Conservation (phyloP, 2,329 filamentous ascomycete genomes). For the Fusarium pilosicola region DNA sequence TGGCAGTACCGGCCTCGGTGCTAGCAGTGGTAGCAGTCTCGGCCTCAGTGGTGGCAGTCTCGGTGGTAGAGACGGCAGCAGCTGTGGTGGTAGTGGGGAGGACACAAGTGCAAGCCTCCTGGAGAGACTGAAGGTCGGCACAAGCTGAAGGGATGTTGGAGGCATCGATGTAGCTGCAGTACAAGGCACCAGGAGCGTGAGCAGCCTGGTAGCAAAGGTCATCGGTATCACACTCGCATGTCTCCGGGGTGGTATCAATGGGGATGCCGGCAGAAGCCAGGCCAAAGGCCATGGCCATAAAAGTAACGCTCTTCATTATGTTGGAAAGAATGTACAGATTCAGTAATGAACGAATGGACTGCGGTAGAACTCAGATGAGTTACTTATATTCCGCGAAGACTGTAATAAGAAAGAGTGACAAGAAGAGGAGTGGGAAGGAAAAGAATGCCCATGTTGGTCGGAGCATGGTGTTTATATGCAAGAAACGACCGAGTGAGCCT, state of each 20-base stretch:
- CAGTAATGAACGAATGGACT: conserved; percentile 44
- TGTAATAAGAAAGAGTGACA: conserved; percentile 31
- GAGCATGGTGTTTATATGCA: conserved; percentile 39
- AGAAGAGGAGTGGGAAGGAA: conserved; percentile 18
- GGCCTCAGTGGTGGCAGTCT: not conserved
- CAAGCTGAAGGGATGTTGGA: not conserved
- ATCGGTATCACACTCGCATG: conserved; percentile 11
- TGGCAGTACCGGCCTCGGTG: conserved; percentile 8
- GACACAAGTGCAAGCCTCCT: not conserved
- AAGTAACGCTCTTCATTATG: conserved; percentile 48
- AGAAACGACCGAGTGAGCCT: conserved; percentile 3
- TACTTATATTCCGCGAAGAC: conserved; percentile 36
- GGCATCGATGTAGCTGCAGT: too few species aligned
- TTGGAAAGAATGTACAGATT: conserved; percentile 42
- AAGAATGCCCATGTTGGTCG: not conserved
- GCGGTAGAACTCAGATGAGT: conserved; percentile 38
- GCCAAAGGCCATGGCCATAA: conserved; percentile 48
- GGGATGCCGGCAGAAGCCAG: not conserved
- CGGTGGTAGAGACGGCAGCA: not conserved
- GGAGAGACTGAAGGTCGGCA: not conserved
- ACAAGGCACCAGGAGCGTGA: too few species aligned
- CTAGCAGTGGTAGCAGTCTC: not conserved
- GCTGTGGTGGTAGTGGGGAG: not conserved
- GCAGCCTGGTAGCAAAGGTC: conserved; percentile 13
- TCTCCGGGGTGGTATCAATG: not conserved